A percentile compares a stretch with the other conserved stretches of the same genome.
These are phyloP conservation scores for Penicillium nordicum DNA, from an alignment of 2,329 filamentous ascomycete genomes.

Conservation along the genomic window DNA sequence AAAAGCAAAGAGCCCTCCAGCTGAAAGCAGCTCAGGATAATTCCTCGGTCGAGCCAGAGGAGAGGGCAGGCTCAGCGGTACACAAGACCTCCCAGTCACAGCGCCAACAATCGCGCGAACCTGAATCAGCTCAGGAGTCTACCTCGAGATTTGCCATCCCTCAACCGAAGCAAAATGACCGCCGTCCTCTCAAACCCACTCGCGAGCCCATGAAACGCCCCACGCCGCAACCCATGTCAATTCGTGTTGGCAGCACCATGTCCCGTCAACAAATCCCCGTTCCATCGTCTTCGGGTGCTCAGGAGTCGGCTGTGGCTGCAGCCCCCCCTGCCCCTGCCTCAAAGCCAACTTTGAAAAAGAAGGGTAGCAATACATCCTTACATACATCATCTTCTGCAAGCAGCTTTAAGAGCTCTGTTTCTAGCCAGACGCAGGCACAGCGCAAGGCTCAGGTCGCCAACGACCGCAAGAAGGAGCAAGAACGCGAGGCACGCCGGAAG, in stretches of 20 bases:
- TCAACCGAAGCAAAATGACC: conserved; percentile 36
- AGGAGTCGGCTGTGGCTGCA: conserved; percentile 51
- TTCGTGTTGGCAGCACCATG: conserved; percentile 47
- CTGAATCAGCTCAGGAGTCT: conserved; percentile 28
- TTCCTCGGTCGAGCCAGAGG: conserved; percentile 33
- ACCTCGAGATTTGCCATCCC: conserved; percentile 28
- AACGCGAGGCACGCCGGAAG: conserved; percentile 67
- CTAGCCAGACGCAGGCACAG: conserved; percentile 59
- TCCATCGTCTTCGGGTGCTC: conserved; percentile 52
- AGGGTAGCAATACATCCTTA: conserved; percentile 64
- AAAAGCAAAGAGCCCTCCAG: conserved; percentile 33
- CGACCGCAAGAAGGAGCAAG: conserved; percentile 78
- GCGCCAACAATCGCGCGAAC: conserved; percentile 30
- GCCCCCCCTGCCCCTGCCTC: conserved; percentile 46
- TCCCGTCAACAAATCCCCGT: conserved; percentile 46
- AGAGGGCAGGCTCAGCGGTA: conserved; percentile 22
- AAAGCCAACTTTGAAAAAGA: conserved; percentile 55
- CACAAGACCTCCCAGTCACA: conserved; percentile 28
- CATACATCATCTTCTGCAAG: conserved; percentile 52
- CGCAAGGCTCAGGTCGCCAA: conserved; percentile 71
- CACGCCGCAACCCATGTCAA: conserved; percentile 48
- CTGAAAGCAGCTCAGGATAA: conserved; percentile 34
- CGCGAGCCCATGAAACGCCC: conserved; percentile 44
- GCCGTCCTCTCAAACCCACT: conserved; percentile 44
- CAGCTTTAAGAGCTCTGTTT: conserved; percentile 63